These are phyloP conservation scores for Colletotrichum australisinense DNA, from an alignment of 2,329 filamentous ascomycete genomes.

Conservation along the genomic window DNA sequence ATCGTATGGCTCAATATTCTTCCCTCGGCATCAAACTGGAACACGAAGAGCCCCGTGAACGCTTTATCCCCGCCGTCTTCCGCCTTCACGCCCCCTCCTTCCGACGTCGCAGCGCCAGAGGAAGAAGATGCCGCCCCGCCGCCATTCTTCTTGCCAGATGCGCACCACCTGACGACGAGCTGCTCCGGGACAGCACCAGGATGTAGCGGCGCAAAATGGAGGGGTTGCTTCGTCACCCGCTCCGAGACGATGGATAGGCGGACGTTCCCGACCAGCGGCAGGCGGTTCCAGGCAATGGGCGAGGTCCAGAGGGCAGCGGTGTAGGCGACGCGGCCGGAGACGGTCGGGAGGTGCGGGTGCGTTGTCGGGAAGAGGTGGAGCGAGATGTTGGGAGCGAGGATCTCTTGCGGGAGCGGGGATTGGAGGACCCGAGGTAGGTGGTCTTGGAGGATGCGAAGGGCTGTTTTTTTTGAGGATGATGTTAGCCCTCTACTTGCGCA, in stretches of 20 bases:
- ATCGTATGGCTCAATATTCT: constrained; percentile 90
- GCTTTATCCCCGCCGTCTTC: constrained; percentile 72
- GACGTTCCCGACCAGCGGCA: constrained; percentile 92
- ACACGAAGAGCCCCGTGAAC: constrained; percentile 93
- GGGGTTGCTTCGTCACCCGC: constrained; percentile 78
- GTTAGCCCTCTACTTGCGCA: constrained; percentile 14
- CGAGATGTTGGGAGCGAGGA: constrained; percentile 80
- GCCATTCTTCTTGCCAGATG: constrained; percentile 60
- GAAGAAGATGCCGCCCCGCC: constrained; percentile 25
- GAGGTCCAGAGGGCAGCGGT: constrained; percentile 93
- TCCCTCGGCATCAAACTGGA: constrained; percentile 92
- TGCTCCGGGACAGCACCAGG: constrained; percentile 77
- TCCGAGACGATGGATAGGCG: constrained; percentile 88
- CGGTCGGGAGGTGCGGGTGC: constrained; percentile 90
- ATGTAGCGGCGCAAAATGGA: constrained; percentile 58
- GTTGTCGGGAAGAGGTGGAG: constrained; percentile 80
- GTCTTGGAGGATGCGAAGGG: constrained; percentile 73
- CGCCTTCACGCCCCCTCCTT: constrained; percentile 48
- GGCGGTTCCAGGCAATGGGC: constrained; percentile 92
- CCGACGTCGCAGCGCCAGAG: constrained; percentile 55
- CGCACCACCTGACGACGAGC: constrained; percentile 92
- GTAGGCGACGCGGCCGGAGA: constrained; percentile 90
- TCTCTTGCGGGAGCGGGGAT: constrained; percentile 76
- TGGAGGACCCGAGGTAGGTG: constrained; percentile 75
- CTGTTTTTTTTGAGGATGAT: constrained; percentile 49